Conservation (phyloP, 768 basidiomycete genomes). For the Leccinum uliginosum region DNA sequence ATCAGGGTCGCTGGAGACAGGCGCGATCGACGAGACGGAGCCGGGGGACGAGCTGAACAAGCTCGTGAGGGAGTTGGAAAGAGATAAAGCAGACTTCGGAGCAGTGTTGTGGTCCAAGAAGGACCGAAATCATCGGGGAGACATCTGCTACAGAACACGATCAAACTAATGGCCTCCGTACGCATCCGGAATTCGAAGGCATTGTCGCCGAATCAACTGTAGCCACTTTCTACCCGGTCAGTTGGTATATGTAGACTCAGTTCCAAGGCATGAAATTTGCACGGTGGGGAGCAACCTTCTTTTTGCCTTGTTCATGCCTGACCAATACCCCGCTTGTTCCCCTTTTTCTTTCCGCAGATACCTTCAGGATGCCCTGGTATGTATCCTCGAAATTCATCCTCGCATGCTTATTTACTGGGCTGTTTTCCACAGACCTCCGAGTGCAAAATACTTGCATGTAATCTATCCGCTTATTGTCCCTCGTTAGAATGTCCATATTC, state of each 20-base stretch:
- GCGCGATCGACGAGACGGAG: slow-evolving; percentile 51
- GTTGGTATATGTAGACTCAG: neutral
- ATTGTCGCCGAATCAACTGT: too few relatives aligned
- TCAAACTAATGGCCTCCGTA: slow-evolving; percentile 60
- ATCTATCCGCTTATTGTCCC: neutral
- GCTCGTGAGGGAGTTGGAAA: slow-evolving; percentile 45
- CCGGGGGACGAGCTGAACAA: slow-evolving; percentile 63
- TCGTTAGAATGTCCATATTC: neutral
- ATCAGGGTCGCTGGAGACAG: slow-evolving; percentile 62
- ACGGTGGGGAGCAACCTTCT: slow-evolving; percentile 35
- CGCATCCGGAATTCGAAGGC: slow-evolving; percentile 85
- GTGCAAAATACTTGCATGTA: slow-evolving; percentile 38
- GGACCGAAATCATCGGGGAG: slow-evolving; percentile 57
- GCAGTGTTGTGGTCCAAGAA: slow-evolving; percentile 31
- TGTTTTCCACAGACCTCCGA: slow-evolving; percentile 53
- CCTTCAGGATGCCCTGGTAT: slow-evolving; percentile 39
- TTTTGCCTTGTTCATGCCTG: neutral
- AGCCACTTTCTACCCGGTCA: neutral
- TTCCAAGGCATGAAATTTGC: slow-evolving; percentile 55
- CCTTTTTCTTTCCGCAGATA: slow-evolving; percentile 38
- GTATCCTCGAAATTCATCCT: neutral
- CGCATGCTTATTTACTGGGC: neutral
- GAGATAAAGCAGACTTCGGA: slow-evolving; percentile 35
- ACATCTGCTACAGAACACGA: neutral
- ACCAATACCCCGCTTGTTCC: neutral